Conservation (phyloP, 2,329 filamentous ascomycete species). For the Alternaria ethzedia region DNA sequence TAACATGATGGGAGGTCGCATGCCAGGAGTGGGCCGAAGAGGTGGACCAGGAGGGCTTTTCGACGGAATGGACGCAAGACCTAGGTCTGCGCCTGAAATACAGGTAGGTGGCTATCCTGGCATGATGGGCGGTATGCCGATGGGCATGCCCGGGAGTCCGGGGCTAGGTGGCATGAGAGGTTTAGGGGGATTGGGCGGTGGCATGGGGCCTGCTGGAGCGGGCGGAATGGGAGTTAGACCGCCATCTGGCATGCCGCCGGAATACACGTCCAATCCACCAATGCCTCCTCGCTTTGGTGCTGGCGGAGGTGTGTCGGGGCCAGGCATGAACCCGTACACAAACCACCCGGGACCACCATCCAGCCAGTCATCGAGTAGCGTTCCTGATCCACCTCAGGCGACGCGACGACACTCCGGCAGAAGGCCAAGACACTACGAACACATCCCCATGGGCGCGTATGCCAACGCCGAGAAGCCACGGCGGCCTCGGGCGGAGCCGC, state of each 20-base stretch:
- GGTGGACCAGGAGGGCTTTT: neutral
- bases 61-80: neutral
- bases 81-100: slow-evolving; percentile 11
- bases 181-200: neutral
- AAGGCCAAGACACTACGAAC: slow-evolving; percentile 8
- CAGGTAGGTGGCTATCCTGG: neutral
- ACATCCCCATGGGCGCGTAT: slow-evolving; percentile 24
- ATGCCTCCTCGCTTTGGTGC: neutral
- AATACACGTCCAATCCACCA: slow-evolving; percentile 12
- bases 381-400: neutral
- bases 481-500: slow-evolving; percentile 4
- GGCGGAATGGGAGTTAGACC: slow-evolving; percentile 4
- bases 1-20: neutral
- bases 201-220: neutral
- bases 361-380: slow-evolving; percentile 5
- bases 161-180: neutral
- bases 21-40: neutral
- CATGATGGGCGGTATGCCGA: neutral
- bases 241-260: slow-evolving; percentile 9
- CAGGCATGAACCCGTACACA: slow-evolving; percentile 4
- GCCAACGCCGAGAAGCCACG: neutral
- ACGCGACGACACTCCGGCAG: neutral
- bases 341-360: neutral
- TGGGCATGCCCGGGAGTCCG: neutral
- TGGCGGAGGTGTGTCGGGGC: neutral